Percentiles rank a stretch among this genome's conserved stretches.
Evolutionary conservation across 768 basidiomycete species (phyloP).

Genomic region (Postia placenta): DNA sequence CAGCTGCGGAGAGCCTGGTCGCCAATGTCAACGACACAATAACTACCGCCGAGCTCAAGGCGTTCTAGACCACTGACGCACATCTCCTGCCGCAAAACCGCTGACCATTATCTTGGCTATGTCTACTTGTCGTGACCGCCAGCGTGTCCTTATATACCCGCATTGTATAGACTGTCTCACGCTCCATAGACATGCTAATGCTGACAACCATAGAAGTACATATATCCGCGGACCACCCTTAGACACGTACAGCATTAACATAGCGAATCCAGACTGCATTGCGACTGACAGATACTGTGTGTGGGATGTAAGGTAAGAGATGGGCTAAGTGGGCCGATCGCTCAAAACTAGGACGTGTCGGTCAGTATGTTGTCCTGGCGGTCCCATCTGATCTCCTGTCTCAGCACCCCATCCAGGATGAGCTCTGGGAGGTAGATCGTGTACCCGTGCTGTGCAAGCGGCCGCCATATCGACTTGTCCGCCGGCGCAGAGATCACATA

Average conservation of each 20-base stretch:
- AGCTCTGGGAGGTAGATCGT: constrained; percentile 68
- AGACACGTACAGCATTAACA: too few relatives aligned
- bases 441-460: constrained; percentile 43
- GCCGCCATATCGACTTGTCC: constrained; percentile 62
- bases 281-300: too few relatives aligned
- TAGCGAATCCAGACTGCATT: too few relatives aligned
- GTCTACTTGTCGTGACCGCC: too few relatives aligned
- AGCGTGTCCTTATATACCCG: too few relatives aligned
- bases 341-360: not conserved
- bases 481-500: constrained; percentile 62
- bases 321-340: not conserved
- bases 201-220: not conserved
- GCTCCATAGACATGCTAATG: not conserved
- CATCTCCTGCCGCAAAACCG: too few relatives aligned
- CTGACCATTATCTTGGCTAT: too few relatives aligned
- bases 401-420: constrained; percentile 55
- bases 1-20: not conserved
- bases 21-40: not conserved
- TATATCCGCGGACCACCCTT: too few relatives aligned
- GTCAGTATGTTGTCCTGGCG: constrained; percentile 14
- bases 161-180: too few relatives aligned
- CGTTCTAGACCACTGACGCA: too few relatives aligned
- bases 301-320: too few relatives aligned
- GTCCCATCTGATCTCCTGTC: constrained; percentile 65
- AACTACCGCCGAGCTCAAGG: not conserved